Evolutionary conservation across 306 rosid species (phyloP).

Genomic region (Quercus agrifolia): DNA sequence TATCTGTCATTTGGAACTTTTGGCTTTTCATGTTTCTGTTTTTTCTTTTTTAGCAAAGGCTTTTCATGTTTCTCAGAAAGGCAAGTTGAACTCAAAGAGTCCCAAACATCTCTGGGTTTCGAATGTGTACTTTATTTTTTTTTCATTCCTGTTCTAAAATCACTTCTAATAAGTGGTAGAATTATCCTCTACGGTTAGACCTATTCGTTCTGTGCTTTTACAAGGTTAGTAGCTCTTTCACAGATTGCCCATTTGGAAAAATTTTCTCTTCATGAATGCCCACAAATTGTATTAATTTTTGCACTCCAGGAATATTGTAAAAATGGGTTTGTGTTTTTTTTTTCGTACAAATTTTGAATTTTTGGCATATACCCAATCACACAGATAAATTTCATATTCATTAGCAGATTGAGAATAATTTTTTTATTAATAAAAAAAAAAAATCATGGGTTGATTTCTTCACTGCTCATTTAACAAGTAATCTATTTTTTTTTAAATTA

Average conservation of each 20-base stretch:
- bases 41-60: too few species aligned
- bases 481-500: neutral
- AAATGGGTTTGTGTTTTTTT: neutral
- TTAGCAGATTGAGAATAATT: neutral
- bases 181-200: neutral
- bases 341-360: neutral
- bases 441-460: neutral
- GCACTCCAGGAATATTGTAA: neutral
- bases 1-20: constrained; percentile 13
- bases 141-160: neutral
- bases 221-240: constrained; percentile 17
- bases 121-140: neutral
- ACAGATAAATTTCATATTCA: neutral
- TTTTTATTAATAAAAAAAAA: neutral
- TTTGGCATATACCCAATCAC: neutral
- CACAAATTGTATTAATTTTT: neutral
- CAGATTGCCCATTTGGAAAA: neutral
- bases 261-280: neutral
- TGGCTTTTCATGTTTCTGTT: neutral
- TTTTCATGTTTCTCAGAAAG: neutral
- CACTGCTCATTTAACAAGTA: neutral
- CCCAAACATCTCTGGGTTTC: constrained; percentile 1
- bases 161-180: neutral
- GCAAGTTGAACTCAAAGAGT: constrained; percentile 1
- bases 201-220: neutral